Evolutionary conservation across 2,329 filamentous ascomycete genomes (phyloP).

Genomic region (Neofusicoccum umdonicola): DNA sequence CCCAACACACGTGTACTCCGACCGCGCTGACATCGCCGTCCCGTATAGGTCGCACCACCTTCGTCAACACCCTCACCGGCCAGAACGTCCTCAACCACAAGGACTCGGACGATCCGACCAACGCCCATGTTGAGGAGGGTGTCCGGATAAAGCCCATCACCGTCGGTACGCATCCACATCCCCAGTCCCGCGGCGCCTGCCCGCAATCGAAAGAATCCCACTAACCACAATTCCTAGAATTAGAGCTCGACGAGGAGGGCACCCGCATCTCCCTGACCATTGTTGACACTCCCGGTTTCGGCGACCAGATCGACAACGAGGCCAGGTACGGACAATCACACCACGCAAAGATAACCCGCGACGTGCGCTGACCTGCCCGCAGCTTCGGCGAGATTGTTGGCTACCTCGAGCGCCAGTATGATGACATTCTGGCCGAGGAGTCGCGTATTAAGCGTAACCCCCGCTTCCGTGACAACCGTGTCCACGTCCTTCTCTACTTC

Average conservation of each 20-base stretch:
- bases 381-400: constrained; percentile 98
- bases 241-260: constrained; percentile 96
- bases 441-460: constrained; percentile 99
- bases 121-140: constrained; percentile 90
- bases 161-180: constrained; percentile 66
- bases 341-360: not conserved
- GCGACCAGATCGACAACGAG: constrained; percentile 99
- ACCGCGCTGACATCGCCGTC: constrained; percentile 9
- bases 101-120: constrained; percentile 85
- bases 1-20: not conserved
- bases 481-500: constrained; percentile 98
- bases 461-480: constrained; percentile 97
- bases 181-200: not conserved
- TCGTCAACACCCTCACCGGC: constrained; percentile 98
- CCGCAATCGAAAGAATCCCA: constrained; percentile 16
- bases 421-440: constrained; percentile 98
- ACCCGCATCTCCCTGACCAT: constrained; percentile 97
- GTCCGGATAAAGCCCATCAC: constrained; percentile 99
- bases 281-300: constrained; percentile 96
- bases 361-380: constrained; percentile 16
- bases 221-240: constrained; percentile 56
- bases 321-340: constrained; percentile 65
- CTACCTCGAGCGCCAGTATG: constrained; percentile 98
- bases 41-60: constrained; percentile 82
- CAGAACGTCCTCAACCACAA: constrained; percentile 88